Percentiles rank a stretch among this genome's conserved stretches.
These are phyloP conservation scores for Botrytis elliptica DNA, from an alignment of 2,329 filamentous ascomycete genomes.

Conservation along the genomic window DNA sequence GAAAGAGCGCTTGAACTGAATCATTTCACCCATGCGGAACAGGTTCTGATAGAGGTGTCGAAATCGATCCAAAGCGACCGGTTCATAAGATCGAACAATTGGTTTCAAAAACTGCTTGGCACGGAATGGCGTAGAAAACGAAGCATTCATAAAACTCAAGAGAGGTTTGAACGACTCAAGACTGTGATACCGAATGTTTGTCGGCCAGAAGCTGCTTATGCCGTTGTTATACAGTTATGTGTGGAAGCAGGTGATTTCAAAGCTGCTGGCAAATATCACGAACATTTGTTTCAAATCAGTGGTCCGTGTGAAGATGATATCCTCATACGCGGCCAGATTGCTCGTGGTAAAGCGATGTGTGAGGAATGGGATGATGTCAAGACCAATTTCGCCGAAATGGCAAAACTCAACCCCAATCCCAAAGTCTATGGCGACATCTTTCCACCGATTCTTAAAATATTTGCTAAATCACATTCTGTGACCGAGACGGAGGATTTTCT, in stretches of 20 bases:
- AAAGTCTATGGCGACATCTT: constrained; percentile 31
- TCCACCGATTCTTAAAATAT: constrained; percentile 36
- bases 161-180: constrained; percentile 33
- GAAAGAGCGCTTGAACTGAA: constrained; percentile 29
- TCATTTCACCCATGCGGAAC: constrained; percentile 29
- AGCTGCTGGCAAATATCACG: constrained; percentile 31
- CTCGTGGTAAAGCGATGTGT: constrained; percentile 36
- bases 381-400: constrained; percentile 33
- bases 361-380: constrained; percentile 36
- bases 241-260: constrained; percentile 34
- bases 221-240: constrained; percentile 37
- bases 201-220: constrained; percentile 34
- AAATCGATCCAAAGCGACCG: constrained; percentile 29
- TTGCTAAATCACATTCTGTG: constrained; percentile 32
- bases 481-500: constrained; percentile 36
- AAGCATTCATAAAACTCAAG: constrained; percentile 31
- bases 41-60: constrained; percentile 28
- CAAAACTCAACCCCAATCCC: constrained; percentile 20
- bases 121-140: constrained; percentile 33
- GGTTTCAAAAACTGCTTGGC: constrained; percentile 34
- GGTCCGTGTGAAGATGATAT: constrained; percentile 21
- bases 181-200: constrained; percentile 20
- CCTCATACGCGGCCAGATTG: constrained; percentile 37
- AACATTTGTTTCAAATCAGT: constrained; percentile 22
- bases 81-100: constrained; percentile 29